Base-by-base conservation (phyloP, 306 rosid genomes). In the Acacia melanoxylon region DNA sequence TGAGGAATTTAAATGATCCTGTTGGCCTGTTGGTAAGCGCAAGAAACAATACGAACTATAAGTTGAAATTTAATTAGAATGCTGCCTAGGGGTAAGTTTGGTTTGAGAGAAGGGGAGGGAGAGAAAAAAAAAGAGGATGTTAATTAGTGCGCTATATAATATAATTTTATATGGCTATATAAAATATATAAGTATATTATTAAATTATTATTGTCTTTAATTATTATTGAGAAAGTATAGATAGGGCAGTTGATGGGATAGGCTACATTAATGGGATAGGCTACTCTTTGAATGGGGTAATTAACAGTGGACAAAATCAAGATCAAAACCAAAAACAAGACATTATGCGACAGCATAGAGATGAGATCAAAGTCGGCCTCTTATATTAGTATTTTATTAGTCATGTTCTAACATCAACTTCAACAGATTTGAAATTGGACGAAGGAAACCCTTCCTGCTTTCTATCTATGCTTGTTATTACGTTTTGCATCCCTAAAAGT, bases 221-320 rank as follows among this genome's bases (percentile, higher is more conserved):
- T n/a, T n/a, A n/a, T n/a, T n/a, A n/a, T n/a, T n/a, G n/a, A n/a
- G n/a, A n/a, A n/a, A n/a, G n/a, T n/a, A n/a, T n/a, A n/a, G n/a
- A n/a, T n/a, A n/a, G n/a, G n/a, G n/a, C n/a, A n/a, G n/a, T n/a
- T n/a, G n/a, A n/a, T n/a, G n/a, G n/a, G n/a, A n/a, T n/a, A n/a
- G n/a, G n/a, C n/a, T n/a, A n/a, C n/a, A n/a, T n/a, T n/a, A n/a
- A 79, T n/a, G 76, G 62, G 80, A 79, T 59, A 66, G 65, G 45
- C 51, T 66, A 4, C 40, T 5, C 40, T 46, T 19, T 48, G 86
- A 81, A 61, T 78, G 82, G 81, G 76, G 76, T 83, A 51, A 52
- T 58, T 24, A 84, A 29, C 63, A 48, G 66, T 81, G 77, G 86
- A 84, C 77, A 20, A 63, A 37, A 78, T 84, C 86, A 85, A 20